Evolutionary conservation across 1,284 basidiomycete genomes (phyloP).

Genomic region (Cryptococcus sp.): DNA sequence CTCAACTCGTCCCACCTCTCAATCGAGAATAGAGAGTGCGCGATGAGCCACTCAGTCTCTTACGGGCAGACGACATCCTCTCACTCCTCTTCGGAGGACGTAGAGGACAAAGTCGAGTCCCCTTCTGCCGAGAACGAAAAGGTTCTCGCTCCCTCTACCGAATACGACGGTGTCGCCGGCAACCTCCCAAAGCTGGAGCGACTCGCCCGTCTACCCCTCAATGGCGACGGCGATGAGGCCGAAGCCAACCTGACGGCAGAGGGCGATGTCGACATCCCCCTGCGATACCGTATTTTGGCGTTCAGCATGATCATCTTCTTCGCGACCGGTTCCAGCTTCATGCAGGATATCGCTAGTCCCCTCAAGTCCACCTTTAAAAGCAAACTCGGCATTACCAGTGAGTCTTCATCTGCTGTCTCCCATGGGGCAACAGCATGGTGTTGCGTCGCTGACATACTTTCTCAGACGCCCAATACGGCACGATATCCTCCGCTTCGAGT

Average conservation of each 20-base stretch:
- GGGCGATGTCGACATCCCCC: slow-evolving; percentile 14
- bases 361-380: slow-evolving; percentile 49
- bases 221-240: neutral
- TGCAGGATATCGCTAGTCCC: slow-evolving; percentile 39
- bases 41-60: too few species aligned
- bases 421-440: too few species aligned
- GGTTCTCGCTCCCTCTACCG: too few species aligned
- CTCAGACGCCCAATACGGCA: slow-evolving; percentile 51
- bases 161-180: too few species aligned
- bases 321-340: slow-evolving; percentile 37
- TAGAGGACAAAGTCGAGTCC: too few species aligned
- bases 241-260: neutral
- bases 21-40: too few species aligned
- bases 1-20: too few species aligned
- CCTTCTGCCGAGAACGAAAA: too few species aligned
- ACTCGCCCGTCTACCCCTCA: neutral
- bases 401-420: too few species aligned
- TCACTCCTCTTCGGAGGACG: too few species aligned
- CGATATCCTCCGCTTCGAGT: slow-evolving; percentile 48
- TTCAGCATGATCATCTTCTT: slow-evolving; percentile 42
- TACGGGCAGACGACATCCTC: too few species aligned
- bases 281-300: slow-evolving; percentile 26
- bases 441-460: slow-evolving; percentile 1
- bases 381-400: slow-evolving; percentile 47
- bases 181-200: neutral